Evolutionary conservation across 305 asterid species (phyloP).

Genomic region (Solanum hybrid): DNA sequence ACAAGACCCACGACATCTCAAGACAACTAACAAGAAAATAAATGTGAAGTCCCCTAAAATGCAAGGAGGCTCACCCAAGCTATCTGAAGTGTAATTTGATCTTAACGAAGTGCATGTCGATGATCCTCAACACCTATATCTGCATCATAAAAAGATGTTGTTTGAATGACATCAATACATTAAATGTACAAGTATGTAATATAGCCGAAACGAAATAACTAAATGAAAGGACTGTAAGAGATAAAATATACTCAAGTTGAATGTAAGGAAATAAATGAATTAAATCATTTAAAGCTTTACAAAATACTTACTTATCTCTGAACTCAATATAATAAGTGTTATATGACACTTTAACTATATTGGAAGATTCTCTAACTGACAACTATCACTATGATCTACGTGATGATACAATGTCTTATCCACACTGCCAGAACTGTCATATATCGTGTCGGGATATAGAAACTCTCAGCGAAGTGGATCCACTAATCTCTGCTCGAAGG

Average conservation of each 20-base stretch:
- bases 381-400: background rate
- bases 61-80: background rate
- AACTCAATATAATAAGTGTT: background rate
- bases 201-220: background rate
- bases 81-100: background rate
- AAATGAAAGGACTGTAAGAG: background rate
- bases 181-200: background rate
- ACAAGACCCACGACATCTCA: background rate
- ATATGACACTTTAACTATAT: background rate
- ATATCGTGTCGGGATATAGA: background rate
- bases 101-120: background rate
- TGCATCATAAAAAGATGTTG: background rate
- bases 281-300: no score
- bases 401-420: no score
- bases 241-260: background rate
- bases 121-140: background rate
- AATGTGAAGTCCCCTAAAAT: background rate
- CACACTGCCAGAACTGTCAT: background rate
- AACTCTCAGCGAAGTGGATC: background rate
- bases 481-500: background rate
- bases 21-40: background rate
- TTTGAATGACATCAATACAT: background rate
- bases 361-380: background rate
- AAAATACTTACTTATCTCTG: background rate
- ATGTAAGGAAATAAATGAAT: background rate